Evolutionary conservation across 805 yeast species (phyloP), one percentile per base, ranked within the genome.

Genomic region (Wickerhamiella siamensis): DNA sequence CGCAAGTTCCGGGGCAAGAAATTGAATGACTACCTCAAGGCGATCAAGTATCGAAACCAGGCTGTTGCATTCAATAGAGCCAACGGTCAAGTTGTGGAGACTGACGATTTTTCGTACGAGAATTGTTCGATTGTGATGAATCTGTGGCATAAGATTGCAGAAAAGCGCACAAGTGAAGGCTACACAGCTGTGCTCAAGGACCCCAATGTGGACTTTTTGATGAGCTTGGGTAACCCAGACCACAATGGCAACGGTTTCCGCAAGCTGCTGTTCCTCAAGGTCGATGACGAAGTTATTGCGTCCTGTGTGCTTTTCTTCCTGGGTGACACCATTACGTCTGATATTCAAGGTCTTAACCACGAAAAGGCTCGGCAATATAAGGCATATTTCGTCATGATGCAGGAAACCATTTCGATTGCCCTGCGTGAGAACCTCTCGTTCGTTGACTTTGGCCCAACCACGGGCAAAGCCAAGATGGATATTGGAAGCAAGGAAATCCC

Each of bases 311-410:
- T 66, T 10, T 66, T 65, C 53, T 44, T 67, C 38, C 53, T 66
- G 20, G 71, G 70, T 2, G 66, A 63, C 39, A 66, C 71, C 1
- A 60, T 66, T 34, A 66, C 71, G 2, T 62, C 68, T 5, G 71
- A 66, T 45, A 52, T 66, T 10, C 71, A 66, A 47, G 71, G 71
- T 4, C 51, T 66, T 17, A 63, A 66, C 39, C 66, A 64, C 38
- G 69, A 64, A 16, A 46, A 44, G 18, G 63, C 63, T 10, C 57
- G 65, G 24, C 51, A 61, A 35, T 61, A 60, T 46, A 65, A 63
- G 44, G 69, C 69, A 3, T 66, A 66, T 44, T 66, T 66, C 51
- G 71, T 65, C 17, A 66, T 66, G 70, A 66, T 66, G 70, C 69
- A 66, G 50, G 59, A 62, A 34, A 65, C 65, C n/a, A 64, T 66